A percentile compares a stretch with the other conserved stretches of the same genome.
Conservation (phyloP, 148 eudicot species). For the Rhododendron molle region DNA sequence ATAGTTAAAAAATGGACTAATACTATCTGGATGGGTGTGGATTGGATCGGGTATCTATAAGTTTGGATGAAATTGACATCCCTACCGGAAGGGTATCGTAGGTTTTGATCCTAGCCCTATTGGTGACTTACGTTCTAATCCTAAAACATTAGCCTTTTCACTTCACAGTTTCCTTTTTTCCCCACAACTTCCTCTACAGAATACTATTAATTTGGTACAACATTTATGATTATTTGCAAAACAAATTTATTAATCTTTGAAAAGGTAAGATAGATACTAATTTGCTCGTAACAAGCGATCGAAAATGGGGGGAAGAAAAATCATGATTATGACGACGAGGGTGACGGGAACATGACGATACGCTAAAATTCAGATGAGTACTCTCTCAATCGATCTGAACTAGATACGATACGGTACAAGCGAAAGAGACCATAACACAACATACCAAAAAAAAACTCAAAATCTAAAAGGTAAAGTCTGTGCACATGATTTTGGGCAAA, state of each 20-base stretch:
- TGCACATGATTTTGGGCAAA: constrained; percentile 11
- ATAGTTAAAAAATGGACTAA: no score
- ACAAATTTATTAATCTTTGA: background rate
- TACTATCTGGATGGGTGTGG: no score
- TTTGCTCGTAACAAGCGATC: background rate
- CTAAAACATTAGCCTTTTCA: no score
- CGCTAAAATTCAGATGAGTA: background rate
- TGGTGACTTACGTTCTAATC: no score
- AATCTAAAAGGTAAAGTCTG: background rate
- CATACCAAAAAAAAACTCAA: background rate
- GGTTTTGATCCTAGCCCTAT: no score
- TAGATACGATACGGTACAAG: background rate
- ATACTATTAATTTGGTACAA: background rate
- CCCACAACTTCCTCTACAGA: background rate
- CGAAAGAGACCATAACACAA: background rate
- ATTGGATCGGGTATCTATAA: no score
- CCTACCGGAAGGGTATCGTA: no score
- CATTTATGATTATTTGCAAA: no score
- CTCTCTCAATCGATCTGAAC: background rate
- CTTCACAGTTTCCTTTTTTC: background rate
- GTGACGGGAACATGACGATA: background rate
- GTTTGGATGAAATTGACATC: no score
- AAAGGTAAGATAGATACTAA: background rate
- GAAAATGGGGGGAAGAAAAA: background rate
- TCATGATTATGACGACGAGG: background rate